phyloP scores from a whole-genome alignment of 2,329 filamentous ascomycete genomes.

The Verticillium dahliae region DNA sequence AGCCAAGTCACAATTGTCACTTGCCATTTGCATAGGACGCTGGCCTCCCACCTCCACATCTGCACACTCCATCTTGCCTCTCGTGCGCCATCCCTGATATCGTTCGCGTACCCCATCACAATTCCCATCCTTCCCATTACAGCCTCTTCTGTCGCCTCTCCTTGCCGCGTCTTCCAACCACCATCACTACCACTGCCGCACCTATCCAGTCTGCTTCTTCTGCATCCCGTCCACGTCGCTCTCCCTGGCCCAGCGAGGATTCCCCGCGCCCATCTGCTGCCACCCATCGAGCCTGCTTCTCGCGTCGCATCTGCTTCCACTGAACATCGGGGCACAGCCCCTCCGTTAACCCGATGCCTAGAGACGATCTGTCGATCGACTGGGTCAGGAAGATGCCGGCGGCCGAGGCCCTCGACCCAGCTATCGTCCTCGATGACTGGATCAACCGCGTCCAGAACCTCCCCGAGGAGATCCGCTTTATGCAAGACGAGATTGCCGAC shows the following conservation, averaged over 20 bases:
- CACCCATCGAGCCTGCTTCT: not conserved
- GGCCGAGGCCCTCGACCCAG: slow-evolving; percentile 55
- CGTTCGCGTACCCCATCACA: not conserved
- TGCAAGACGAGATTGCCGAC: slow-evolving; percentile 76
- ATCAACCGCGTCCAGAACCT: slow-evolving; percentile 70
- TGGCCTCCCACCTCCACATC: not conserved
- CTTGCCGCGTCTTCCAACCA: not conserved
- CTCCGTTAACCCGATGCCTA: slow-evolving; percentile 60
- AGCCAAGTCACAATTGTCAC: slow-evolving; percentile 1
- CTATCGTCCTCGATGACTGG: slow-evolving; percentile 73
- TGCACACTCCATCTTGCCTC: not conserved
- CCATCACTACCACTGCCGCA: not conserved
- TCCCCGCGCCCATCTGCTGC: not conserved
- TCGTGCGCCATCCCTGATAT: not conserved
- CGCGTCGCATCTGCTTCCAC: slow-evolving; percentile 3
- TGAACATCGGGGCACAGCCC: slow-evolving; percentile 5
- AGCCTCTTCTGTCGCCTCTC: not conserved
- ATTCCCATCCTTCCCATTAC: not conserved
- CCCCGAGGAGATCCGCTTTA: slow-evolving; percentile 74
- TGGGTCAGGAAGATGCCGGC: slow-evolving; percentile 61
- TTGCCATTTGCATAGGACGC: not conserved
- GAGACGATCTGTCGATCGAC: slow-evolving; percentile 67
- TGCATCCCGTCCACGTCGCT: not conserved
- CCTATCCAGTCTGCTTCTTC: not conserved
- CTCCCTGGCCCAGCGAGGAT: not conserved